Base-by-base conservation (phyloP, 2,329 filamentous ascomycete species). In the Aplosporella prunicola region DNA sequence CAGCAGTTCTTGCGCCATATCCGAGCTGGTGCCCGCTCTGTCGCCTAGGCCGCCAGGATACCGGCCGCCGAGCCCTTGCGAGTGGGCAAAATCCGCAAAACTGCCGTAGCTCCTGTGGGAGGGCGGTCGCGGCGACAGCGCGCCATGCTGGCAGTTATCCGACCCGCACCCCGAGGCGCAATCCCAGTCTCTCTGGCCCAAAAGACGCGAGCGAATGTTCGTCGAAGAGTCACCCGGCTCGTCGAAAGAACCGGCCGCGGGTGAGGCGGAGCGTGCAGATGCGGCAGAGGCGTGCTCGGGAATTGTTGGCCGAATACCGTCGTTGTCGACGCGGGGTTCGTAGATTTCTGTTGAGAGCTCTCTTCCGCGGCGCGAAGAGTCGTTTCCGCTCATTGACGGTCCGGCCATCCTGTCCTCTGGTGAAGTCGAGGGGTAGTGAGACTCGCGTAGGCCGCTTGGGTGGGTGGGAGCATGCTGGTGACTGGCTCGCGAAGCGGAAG, bases 121-220 rank as follows among this genome's bases (percentile, higher is more conserved):
- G 30, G 61, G 63, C 1, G 80, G 71, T 24, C 76, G 66, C 1
- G 82, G 80, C 28, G 82, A 86, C 52, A 88, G 85, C 11, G 82
- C 82, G 48, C 83, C 84, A 61, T 91, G 81, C 49, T 72, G 70
- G 63, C 79, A 85, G 25, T 53, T 44, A n/a, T 53, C 48, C 9
- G 48, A 50, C 13, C 55, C 58, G 35, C 48, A 55, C 18, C 48
- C 49, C 18, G 52, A 48, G 9, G 44, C 48, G 23, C 47, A 49
- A 38, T 60, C 61, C 51, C 46, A 56, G 27, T 54, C 50, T 25
- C 58, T 49, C 30, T 61, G 51, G 29, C 52, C 52, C 34, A 66
- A 48, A 35, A 68, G 44, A 14, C 56, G 51, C 11, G 63, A 56
- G 20, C 57, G 59, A 15, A 54, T 56, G 16, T 56, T 59, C 14